These are phyloP conservation scores for Breynia disticha DNA, from an alignment of 441 rosid species.

Conservation along the genomic window DNA sequence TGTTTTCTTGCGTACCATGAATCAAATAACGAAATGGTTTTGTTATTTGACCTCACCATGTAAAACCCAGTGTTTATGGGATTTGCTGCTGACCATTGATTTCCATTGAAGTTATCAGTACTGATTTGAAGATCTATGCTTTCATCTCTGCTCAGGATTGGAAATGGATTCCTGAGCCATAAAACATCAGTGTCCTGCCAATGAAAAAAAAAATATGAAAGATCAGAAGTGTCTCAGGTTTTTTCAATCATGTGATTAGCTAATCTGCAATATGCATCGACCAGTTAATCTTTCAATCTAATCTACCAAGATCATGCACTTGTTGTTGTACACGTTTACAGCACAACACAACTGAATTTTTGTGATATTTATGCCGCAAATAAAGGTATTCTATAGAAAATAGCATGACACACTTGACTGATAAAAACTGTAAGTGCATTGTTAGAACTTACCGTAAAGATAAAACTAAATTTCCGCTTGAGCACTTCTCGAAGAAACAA, in stretches of 20 bases:
- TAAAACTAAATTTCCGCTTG: constrained; percentile 30
- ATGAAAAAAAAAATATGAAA: no score
- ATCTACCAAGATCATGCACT: no score
- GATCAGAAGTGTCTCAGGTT: no score
- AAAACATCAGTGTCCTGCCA: constrained; percentile 37
- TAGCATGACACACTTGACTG: not conserved
- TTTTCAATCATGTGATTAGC: no score
- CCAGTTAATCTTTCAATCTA: no score
- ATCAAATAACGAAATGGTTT: constrained; percentile 25
- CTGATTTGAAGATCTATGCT: constrained; percentile 34
- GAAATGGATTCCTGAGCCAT: constrained; percentile 42
- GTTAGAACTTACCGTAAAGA: constrained; percentile 31
- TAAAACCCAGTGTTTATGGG: constrained; percentile 40
- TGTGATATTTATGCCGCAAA: no score
- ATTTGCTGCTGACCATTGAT: constrained; percentile 24
- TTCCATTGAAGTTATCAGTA: constrained; percentile 27
- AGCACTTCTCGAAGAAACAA: constrained; percentile 31
- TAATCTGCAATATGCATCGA: no score
- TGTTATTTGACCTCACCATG: constrained; percentile 35
- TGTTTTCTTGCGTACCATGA: constrained; percentile 28
- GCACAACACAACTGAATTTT: no score
- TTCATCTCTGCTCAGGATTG: constrained; percentile 16
- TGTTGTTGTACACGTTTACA: no score
- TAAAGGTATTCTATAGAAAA: not conserved
- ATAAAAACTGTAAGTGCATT: not conserved